These are phyloP conservation scores for Juglanconis oblonga DNA, from an alignment of 2,329 filamentous ascomycete genomes.

Conservation along the genomic window DNA sequence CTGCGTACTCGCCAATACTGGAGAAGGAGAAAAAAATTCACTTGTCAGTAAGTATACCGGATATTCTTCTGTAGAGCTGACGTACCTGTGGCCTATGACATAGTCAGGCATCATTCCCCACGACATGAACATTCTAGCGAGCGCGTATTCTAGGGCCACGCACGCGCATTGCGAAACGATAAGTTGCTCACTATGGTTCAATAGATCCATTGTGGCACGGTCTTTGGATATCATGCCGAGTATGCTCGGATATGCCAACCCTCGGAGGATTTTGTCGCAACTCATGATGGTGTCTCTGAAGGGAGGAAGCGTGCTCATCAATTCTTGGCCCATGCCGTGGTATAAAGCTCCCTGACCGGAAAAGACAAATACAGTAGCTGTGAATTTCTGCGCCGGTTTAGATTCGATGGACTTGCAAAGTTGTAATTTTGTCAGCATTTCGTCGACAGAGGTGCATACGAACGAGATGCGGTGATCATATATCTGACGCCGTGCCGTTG, in stretches of 20 bases:
- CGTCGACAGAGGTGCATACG: slow-evolving; percentile 14
- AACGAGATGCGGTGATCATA: slow-evolving; percentile 34
- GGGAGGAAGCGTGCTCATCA: slow-evolving; percentile 37
- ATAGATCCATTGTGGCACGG: no score
- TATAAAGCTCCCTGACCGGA: slow-evolving; percentile 28
- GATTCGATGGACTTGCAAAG: background rate
- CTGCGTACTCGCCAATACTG: slow-evolving; percentile 35
- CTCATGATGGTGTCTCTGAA: slow-evolving; percentile 35
- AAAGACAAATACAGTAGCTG: background rate
- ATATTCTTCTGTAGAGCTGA: background rate
- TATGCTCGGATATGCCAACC: background rate
- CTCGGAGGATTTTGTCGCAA: slow-evolving; percentile 14
- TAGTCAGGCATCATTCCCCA: no score
- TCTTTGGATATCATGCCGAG: no score
- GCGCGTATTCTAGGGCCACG: no score
- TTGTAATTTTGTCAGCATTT: background rate
- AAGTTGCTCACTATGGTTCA: no score
- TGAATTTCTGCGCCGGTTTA: background rate
- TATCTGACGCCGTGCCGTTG: slow-evolving; percentile 39
- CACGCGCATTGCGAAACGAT: no score
- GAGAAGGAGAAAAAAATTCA: background rate
- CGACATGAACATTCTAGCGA: no score
- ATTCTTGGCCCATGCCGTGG: slow-evolving; percentile 29
- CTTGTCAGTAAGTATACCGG: no score
- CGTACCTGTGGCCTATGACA: slow-evolving; percentile 9